Percentiles rank a stretch among this genome's conserved stretches.
These are phyloP conservation scores for Chernovozyma aurita DNA, from an alignment of 1,139 yeast species.

Conservation along the genomic window DNA sequence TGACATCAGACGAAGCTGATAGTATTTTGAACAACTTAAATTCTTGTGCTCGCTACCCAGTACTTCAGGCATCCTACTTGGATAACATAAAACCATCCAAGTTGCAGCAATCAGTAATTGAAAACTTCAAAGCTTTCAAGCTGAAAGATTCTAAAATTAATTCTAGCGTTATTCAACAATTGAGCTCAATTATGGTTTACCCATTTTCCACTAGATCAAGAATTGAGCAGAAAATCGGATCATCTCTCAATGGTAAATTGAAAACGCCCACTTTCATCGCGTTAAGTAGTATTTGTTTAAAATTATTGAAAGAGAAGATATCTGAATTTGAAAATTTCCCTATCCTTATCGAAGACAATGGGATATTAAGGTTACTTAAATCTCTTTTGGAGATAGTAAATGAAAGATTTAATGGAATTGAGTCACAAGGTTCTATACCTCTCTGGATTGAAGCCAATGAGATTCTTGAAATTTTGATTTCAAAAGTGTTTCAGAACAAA, in stretches of 20 bases:
- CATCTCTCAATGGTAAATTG: slow-evolving; percentile 22
- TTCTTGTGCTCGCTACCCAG: slow-evolving; percentile 64
- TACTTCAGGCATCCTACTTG: slow-evolving; percentile 42
- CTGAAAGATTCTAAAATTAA: slow-evolving; percentile 29
- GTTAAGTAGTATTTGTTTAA: slow-evolving; percentile 49
- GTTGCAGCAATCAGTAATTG: slow-evolving; percentile 49
- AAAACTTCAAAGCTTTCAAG: slow-evolving; percentile 35
- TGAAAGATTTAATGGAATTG: slow-evolving; percentile 35
- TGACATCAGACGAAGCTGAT: slow-evolving; percentile 32
- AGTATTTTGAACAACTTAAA: slow-evolving; percentile 46
- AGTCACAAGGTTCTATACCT: slow-evolving; percentile 15
- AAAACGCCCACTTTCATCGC: slow-evolving; percentile 69
- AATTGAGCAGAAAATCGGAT: slow-evolving; percentile 36
- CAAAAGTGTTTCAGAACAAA: slow-evolving; percentile 16
- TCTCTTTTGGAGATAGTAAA: slow-evolving; percentile 24
- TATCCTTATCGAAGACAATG: slow-evolving; percentile 41
- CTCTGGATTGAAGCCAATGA: slow-evolving; percentile 44
- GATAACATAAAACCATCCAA: slow-evolving; percentile 50
- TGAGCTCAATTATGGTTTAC: slow-evolving; percentile 47
- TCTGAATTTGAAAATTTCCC: slow-evolving; percentile 23
- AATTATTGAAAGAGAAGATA: slow-evolving; percentile 35
- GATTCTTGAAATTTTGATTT: slow-evolving; percentile 22
- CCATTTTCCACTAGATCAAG: slow-evolving; percentile 59
- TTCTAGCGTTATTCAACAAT: slow-evolving; percentile 46
- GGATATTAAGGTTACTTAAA: slow-evolving; percentile 27